Base-by-base conservation (phyloP, 495 filamentous ascomycete genomes). In the Cercophora newfieldiana region DNA sequence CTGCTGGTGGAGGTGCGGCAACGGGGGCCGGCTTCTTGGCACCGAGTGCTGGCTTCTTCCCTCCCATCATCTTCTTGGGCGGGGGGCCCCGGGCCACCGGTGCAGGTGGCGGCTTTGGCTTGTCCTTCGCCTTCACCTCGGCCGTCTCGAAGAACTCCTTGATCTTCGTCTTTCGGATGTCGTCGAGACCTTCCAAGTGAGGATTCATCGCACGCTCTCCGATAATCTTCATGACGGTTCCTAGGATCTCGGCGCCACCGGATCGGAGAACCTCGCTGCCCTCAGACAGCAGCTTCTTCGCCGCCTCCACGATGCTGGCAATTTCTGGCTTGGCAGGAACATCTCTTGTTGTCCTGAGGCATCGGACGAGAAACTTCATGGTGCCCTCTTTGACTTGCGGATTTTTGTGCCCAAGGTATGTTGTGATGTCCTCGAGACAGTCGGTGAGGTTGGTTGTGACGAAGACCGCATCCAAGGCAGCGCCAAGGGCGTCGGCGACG, bases 161-260 rank as follows among this genome's bases (percentile, higher is more conserved):
- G 74, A 97, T 90, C 79, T 97, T 99, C 24, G 86, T 90, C 80
- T 97, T 98, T 61, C 93, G 86, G 63, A 98, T 97, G 25, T 99
- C 95, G 72, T 99, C 96, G 18, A 99, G 80, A 0, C 92, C 93
- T 67, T 98, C 94, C n/a, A 99, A 79, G 73, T 96, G 92, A 7
- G 92, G 91, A 50, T 89, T 91, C 95, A 98, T 99, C n/a, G 89
- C 90, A 48, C 95, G 86, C 73, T 99, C 96, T 50, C 96, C 94
- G 82, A 97, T 90, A 55, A 99, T 98, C 83, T 97, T 98, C 95
- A 97, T 97, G 68, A 99, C 76, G 0, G 93, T 97, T 66, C 96
- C 96, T 19, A 99, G 81, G 33, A 93, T 87, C 72, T 99, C 96
- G 14, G 94, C 93, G 72, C 92, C 95, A 50, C 91, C 91, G 44